These are phyloP conservation scores for Mucor mucedo DNA, from an alignment of 371 early-diverging fungal genomes.

Conservation along the genomic window DNA sequence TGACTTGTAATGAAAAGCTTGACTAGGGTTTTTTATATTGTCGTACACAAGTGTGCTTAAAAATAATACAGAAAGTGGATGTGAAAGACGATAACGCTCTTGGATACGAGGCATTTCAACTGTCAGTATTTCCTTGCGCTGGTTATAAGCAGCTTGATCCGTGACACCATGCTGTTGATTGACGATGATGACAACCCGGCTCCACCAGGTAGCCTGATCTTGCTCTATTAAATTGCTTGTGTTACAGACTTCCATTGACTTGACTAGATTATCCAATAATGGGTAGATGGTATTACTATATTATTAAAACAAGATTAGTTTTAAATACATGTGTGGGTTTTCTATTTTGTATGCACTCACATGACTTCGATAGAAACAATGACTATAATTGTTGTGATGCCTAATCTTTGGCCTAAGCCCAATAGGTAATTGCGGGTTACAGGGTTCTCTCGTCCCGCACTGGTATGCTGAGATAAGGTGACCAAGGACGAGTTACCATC, in stretches of 20 bases:
- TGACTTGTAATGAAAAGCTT: conserved; percentile 9
- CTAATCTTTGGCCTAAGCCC: conserved; percentile 24
- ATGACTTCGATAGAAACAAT: conserved; percentile 23
- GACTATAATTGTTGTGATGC: conserved; percentile 26
- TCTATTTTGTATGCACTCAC: conserved; percentile 9
- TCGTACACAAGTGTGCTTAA: conserved; percentile 10
- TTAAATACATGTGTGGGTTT: neutral
- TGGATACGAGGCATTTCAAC: conserved; percentile 24
- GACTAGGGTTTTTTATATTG: neutral
- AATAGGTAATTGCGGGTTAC: conserved; percentile 14
- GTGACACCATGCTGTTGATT: conserved; percentile 18
- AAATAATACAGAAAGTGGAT: conserved; percentile 23
- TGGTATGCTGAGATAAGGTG: conserved; percentile 25
- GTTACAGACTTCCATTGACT: conserved; percentile 11
- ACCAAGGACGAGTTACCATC: conserved; percentile 13
- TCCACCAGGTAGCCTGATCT: conserved; percentile 27
- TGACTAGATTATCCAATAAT: conserved; percentile 13
- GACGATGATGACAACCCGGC: conserved; percentile 21
- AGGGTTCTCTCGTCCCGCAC: conserved; percentile 6
- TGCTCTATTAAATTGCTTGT: neutral
- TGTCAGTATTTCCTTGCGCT: conserved; percentile 16
- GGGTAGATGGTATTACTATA: conserved; percentile 14
- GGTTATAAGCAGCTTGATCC: conserved; percentile 3
- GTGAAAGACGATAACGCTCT: conserved; percentile 13
- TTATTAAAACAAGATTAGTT: neutral